Evolutionary conservation across 2,329 filamentous ascomycete species (phyloP).

Genomic region (Venturia oleaginea): DNA sequence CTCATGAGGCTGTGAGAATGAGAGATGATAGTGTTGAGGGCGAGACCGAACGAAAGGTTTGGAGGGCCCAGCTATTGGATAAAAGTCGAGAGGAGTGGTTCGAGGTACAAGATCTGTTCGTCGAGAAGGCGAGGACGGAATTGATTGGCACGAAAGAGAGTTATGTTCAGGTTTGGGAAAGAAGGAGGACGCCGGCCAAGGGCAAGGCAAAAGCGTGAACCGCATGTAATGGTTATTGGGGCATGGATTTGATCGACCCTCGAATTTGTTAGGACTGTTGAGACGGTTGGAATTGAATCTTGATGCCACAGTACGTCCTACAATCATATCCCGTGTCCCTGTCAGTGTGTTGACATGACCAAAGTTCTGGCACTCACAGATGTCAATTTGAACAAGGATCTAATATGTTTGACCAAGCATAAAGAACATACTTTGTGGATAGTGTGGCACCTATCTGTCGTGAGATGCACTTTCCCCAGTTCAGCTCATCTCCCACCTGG

Average conservation of each 20-base stretch:
- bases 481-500: too few species aligned
- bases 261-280: not conserved
- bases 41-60: conserved; percentile 84
- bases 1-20: conserved; percentile 69
- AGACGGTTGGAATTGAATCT: not conserved
- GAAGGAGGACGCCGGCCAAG: conserved; percentile 49
- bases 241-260: not conserved
- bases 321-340: not conserved
- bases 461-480: not conserved
- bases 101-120: conserved; percentile 86
- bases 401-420: not conserved
- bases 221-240: not conserved
- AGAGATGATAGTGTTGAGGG: conserved; percentile 78
- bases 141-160: conserved; percentile 86
- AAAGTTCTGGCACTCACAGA: not conserved
- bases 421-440: not conserved
- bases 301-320: not conserved
- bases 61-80: conserved; percentile 85
- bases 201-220: conserved; percentile 15
- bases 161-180: conserved; percentile 95
- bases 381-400: not conserved
- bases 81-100: conserved; percentile 80
- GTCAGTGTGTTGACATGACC: not conserved
- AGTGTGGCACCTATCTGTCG: not conserved
- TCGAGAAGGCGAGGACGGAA: conserved; percentile 82